Percentiles rank a stretch among this genome's conserved stretches.
Evolutionary conservation across 2,329 filamentous ascomycete genomes (phyloP).

Genomic region (Graphilbum sp.): DNA sequence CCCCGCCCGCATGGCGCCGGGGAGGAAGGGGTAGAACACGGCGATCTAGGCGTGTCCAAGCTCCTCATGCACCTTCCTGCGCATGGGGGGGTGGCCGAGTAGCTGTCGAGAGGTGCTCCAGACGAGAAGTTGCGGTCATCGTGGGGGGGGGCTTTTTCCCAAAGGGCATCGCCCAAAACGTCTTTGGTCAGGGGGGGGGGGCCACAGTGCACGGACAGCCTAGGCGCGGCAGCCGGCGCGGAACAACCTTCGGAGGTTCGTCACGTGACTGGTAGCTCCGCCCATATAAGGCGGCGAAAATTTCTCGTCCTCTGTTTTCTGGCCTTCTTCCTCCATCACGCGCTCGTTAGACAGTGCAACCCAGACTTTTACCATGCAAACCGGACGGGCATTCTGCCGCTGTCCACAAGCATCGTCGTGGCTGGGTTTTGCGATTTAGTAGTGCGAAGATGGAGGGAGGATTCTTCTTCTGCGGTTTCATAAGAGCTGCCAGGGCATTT

Average conservation of each 20-base stretch:
- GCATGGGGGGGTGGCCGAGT: neutral
- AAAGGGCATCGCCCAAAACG: too few species aligned
- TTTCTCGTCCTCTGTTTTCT: neutral
- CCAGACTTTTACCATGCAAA: constrained; percentile 38
- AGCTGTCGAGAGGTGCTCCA: neutral
- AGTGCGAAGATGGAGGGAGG: constrained; percentile 33
- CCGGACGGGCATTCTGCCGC: constrained; percentile 52
- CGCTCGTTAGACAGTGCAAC: constrained; percentile 59
- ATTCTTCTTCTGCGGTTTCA: constrained; percentile 26
- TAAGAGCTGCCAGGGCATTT: constrained; percentile 42
- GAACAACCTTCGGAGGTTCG: constrained; percentile 1
- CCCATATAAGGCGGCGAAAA: neutral
- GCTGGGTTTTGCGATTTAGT: constrained; percentile 46
- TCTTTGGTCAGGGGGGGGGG: too few species aligned
- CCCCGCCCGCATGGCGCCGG: too few species aligned
- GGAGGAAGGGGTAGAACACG: too few species aligned
- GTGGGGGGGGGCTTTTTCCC: neutral
- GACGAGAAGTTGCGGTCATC: neutral
- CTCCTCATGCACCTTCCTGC: neutral
- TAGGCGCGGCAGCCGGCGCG: neutral
- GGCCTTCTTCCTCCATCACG: neutral
- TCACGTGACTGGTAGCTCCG: neutral
- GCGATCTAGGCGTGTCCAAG: neutral
- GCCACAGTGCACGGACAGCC: constrained; percentile 1
- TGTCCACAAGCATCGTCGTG: constrained; percentile 38